phyloP scores from a whole-genome alignment of 2,329 filamentous ascomycete genomes.

The Hymenotorrendiella dingleyae region DNA sequence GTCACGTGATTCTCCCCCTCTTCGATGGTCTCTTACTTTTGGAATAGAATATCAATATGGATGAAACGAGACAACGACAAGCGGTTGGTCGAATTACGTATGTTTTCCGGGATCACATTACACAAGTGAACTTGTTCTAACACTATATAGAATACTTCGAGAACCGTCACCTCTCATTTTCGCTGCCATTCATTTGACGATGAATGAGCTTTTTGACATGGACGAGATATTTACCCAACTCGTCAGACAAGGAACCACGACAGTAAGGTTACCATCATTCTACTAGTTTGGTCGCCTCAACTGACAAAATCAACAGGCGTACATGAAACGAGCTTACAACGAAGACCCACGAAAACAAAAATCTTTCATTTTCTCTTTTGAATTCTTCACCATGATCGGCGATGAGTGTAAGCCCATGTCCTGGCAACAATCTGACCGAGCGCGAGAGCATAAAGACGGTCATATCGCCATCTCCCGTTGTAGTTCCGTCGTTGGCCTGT shows the following conservation, averaged over 20 bases:
- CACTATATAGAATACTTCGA: slow-evolving; percentile 40
- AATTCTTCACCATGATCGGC: slow-evolving; percentile 57
- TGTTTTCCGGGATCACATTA: neutral
- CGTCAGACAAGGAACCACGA: slow-evolving; percentile 41
- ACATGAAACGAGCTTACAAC: slow-evolving; percentile 18
- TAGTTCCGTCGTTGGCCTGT: slow-evolving; percentile 52
- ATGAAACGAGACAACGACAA: slow-evolving; percentile 1
- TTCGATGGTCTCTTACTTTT: neutral
- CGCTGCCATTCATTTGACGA: slow-evolving; percentile 52
- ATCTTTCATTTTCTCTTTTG: slow-evolving; percentile 58
- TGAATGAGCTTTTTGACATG: slow-evolving; percentile 55
- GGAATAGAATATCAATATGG: slow-evolving; percentile 4
- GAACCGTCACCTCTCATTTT: slow-evolving; percentile 57
- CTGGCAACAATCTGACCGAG: slow-evolving; percentile 51
- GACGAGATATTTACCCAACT: slow-evolving; percentile 52
- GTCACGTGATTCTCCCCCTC: neutral
- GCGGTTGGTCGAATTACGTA: slow-evolving; percentile 9
- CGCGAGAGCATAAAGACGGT: slow-evolving; percentile 36
- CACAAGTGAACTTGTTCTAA: neutral
- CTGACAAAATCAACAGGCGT: neutral
- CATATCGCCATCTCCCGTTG: slow-evolving; percentile 57
- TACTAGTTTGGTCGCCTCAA: slow-evolving; percentile 13
- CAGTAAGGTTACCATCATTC: slow-evolving; percentile 30
- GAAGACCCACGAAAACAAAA: slow-evolving; percentile 42
- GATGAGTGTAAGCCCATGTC: slow-evolving; percentile 49